Evolutionary conservation across 2,329 filamentous ascomycete species (phyloP).

Genomic region (Botrytis squamosa): DNA sequence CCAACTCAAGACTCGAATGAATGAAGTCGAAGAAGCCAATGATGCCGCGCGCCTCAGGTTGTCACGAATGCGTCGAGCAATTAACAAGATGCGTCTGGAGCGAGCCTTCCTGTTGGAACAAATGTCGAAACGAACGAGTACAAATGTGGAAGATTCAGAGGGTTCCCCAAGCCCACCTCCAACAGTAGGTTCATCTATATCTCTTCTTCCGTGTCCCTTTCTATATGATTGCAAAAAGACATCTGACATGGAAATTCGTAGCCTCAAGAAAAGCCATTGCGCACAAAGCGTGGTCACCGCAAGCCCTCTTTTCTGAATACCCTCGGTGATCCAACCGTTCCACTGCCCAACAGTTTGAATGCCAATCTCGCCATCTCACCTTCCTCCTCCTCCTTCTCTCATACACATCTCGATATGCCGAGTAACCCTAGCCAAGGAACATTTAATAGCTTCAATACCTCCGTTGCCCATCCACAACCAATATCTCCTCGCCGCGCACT

Average conservation of each 20-base stretch:
- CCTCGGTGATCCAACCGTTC: slow-evolving; percentile 42
- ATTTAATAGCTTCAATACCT: slow-evolving; percentile 27
- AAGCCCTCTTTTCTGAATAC: slow-evolving; percentile 50
- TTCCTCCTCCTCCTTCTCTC: slow-evolving; percentile 54
- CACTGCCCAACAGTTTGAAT: slow-evolving; percentile 48
- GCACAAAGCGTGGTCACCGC: slow-evolving; percentile 70
- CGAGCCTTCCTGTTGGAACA: slow-evolving; percentile 73
- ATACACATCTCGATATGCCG: slow-evolving; percentile 44
- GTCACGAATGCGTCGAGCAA: slow-evolving; percentile 74
- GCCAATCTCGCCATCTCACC: slow-evolving; percentile 48
- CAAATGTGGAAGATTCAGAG: slow-evolving; percentile 75
- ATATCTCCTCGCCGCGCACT: slow-evolving; percentile 27
- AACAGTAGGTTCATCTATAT: slow-evolving; percentile 55
- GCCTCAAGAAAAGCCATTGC: slow-evolving; percentile 76
- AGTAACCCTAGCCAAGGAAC: slow-evolving; percentile 40
- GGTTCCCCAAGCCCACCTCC: slow-evolving; percentile 77
- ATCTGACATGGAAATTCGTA: slow-evolving; percentile 40
- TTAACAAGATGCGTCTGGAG: slow-evolving; percentile 89
- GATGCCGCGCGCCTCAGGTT: slow-evolving; percentile 79
- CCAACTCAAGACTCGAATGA: slow-evolving; percentile 85
- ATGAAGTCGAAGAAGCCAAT: slow-evolving; percentile 89
- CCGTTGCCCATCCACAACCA: slow-evolving; percentile 18
- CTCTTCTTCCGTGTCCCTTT: slow-evolving; percentile 24
- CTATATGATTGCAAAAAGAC: slow-evolving; percentile 17
- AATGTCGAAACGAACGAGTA: slow-evolving; percentile 70